Evolutionary conservation across 345 rosid species (phyloP).

Genomic region (Populus ilicifolia): DNA sequence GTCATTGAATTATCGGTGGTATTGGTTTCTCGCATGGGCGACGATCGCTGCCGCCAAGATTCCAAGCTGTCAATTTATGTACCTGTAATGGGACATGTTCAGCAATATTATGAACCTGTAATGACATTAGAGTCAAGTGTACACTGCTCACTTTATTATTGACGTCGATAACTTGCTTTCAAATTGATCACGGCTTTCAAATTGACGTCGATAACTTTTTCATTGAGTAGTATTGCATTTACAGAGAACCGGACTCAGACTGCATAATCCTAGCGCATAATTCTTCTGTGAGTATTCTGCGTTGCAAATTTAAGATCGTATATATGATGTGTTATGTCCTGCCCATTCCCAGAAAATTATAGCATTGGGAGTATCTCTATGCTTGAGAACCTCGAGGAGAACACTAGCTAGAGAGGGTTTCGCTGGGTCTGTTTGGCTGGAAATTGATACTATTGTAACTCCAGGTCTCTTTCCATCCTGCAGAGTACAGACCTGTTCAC

Average conservation of each 20-base stretch:
- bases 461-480: background rate
- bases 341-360: background rate
- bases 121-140: background rate
- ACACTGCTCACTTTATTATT: background rate
- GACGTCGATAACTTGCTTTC: background rate
- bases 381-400: background rate
- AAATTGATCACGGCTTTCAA: background rate
- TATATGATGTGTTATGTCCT: background rate
- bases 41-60: conserved; percentile 1
- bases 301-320: background rate
- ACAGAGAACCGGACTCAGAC: background rate
- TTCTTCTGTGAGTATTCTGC: background rate
- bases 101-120: background rate
- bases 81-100: background rate
- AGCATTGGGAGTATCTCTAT: background rate
- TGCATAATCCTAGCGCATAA: background rate
- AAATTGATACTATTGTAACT: background rate
- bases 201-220: background rate
- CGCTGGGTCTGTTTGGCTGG: background rate
- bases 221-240: background rate
- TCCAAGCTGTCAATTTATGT: background rate
- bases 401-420: background rate
- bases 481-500: background rate
- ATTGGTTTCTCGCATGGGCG: background rate
- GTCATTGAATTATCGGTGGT: background rate